Conservation (phyloP, 495 filamentous ascomycete species). For the Neurospora sp. region DNA sequence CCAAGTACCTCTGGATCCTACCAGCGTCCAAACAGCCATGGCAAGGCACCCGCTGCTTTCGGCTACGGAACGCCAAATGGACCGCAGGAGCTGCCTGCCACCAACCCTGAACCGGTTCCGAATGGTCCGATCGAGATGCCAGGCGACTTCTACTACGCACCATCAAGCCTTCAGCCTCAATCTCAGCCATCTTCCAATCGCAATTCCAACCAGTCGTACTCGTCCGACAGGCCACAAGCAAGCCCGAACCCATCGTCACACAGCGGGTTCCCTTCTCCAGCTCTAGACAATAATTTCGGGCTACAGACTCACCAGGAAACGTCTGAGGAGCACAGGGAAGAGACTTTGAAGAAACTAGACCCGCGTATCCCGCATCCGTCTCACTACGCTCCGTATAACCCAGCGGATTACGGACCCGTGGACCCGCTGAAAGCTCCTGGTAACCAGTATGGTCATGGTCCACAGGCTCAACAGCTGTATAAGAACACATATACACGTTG, state of each 20-base stretch:
- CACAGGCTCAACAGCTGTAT: not conserved
- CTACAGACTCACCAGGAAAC: conserved; percentile 30
- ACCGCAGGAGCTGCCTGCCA: conserved; percentile 16
- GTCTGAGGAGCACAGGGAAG: conserved; percentile 27
- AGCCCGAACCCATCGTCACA: conserved; percentile 20
- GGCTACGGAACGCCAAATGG: conserved; percentile 5
- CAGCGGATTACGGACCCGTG: conserved; percentile 31
- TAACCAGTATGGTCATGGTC: not conserved
- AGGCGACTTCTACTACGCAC: conserved; percentile 31
- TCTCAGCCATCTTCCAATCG: conserved; percentile 8
- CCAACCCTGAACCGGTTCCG: not conserved
- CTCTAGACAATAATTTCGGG: conserved; percentile 24
- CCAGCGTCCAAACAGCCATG: not conserved
- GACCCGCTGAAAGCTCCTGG: not conserved
- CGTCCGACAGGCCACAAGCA: conserved; percentile 17
- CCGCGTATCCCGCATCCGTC: conserved; percentile 12
- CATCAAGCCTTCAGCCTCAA: conserved; percentile 9
- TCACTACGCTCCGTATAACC: conserved; percentile 30
- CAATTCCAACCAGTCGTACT: conserved; percentile 23
- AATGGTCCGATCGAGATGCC: conserved; percentile 34
- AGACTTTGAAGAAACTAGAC: conserved; percentile 13
- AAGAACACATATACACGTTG: not conserved
- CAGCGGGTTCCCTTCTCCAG: conserved; percentile 22
- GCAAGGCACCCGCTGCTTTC: not conserved
- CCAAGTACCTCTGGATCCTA: not conserved